phyloP scores from a whole-genome alignment of 169 alveolate genomes.

The Plasmodium gonderi region DNA sequence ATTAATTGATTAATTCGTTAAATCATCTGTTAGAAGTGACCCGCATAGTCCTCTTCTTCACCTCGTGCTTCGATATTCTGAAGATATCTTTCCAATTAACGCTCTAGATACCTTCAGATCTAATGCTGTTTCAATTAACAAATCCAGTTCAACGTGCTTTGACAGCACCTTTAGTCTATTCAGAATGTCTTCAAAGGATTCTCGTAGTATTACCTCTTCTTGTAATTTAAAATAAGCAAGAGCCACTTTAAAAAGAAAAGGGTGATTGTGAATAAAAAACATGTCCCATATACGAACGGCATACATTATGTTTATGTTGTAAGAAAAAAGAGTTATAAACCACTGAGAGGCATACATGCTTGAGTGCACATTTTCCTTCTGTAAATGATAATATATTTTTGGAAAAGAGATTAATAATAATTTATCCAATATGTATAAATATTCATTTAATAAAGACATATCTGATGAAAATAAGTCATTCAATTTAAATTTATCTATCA shows the following conservation, averaged over 20 bases:
- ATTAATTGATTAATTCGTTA: too few relatives aligned
- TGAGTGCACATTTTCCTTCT: slow-evolving; percentile 87
- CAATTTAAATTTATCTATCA: slow-evolving; percentile 89
- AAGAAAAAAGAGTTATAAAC: slow-evolving; percentile 94
- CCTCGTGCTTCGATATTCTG: neutral
- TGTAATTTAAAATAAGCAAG: slow-evolving; percentile 34
- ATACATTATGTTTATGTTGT: slow-evolving; percentile 74
- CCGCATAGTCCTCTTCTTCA: neutral
- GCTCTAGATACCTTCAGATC: neutral
- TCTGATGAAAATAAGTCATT: slow-evolving; percentile 89
- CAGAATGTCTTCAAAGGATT: slow-evolving; percentile 34
- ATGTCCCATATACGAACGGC: slow-evolving; percentile 36
- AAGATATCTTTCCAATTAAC: neutral
- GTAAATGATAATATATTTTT: slow-evolving; percentile 72
- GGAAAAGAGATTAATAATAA: slow-evolving; percentile 14
- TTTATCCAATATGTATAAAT: slow-evolving; percentile 88
- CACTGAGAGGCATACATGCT: slow-evolving; percentile 94
- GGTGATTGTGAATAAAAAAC: slow-evolving; percentile 18
- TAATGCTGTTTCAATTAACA: slow-evolving; percentile 13
- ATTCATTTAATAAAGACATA: slow-evolving; percentile 91
- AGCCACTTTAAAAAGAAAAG: slow-evolving; percentile 31
- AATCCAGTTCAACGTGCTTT: slow-evolving; percentile 15
- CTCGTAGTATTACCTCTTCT: slow-evolving; percentile 11
- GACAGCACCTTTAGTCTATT: slow-evolving; percentile 41
- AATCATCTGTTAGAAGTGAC: too few relatives aligned